phyloP scores from a whole-genome alignment of 2,329 filamentous ascomycete genomes.

The Penicillium sp. region DNA sequence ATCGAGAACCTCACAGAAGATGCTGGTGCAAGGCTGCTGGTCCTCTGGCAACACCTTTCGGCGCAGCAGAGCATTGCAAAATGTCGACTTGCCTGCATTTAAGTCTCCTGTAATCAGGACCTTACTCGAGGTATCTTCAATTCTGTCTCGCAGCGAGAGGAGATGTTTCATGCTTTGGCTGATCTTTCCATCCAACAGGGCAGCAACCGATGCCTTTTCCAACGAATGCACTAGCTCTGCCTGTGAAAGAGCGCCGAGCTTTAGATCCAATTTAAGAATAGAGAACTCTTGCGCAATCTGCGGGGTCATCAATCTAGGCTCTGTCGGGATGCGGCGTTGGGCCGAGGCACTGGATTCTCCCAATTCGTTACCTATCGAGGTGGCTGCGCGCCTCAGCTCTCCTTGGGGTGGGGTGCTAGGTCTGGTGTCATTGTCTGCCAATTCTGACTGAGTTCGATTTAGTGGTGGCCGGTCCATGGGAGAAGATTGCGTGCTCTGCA shows the following conservation, averaged over 20 bases:
- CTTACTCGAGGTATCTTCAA: conserved; percentile 96
- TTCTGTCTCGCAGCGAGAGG: conserved; percentile 79
- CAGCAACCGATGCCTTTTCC: conserved; percentile 86
- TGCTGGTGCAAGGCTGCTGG: conserved; percentile 95
- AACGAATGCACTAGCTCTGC: conserved; percentile 90
- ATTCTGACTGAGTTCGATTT: conserved; percentile 37
- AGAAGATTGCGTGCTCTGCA: conserved; percentile 28
- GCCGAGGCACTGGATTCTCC: conserved; percentile 72
- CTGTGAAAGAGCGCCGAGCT: conserved; percentile 81
- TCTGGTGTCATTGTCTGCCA: conserved; percentile 25
- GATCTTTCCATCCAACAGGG: conserved; percentile 89
- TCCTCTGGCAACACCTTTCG: conserved; percentile 93
- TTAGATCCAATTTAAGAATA: conserved; percentile 88
- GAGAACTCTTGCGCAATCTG: conserved; percentile 96
- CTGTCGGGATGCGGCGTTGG: conserved; percentile 59
- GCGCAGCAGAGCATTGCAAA: conserved; percentile 93
- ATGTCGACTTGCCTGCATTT: conserved; percentile 97
- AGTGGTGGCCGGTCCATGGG: conserved; percentile 37
- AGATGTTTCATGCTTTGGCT: conserved; percentile 90
- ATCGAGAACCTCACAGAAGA: conserved; percentile 96
- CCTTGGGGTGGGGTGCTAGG: conserved; percentile 42
- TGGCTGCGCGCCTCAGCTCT: conserved; percentile 67
- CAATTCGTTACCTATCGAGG: conserved; percentile 60
- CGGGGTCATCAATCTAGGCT: conserved; percentile 82
- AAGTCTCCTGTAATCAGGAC: conserved; percentile 93